Evolutionary conservation across 2,329 filamentous ascomycete genomes (phyloP), one percentile per base, ranked within the genome.

Genomic region (Aspergillus hiratsukae): DNA sequence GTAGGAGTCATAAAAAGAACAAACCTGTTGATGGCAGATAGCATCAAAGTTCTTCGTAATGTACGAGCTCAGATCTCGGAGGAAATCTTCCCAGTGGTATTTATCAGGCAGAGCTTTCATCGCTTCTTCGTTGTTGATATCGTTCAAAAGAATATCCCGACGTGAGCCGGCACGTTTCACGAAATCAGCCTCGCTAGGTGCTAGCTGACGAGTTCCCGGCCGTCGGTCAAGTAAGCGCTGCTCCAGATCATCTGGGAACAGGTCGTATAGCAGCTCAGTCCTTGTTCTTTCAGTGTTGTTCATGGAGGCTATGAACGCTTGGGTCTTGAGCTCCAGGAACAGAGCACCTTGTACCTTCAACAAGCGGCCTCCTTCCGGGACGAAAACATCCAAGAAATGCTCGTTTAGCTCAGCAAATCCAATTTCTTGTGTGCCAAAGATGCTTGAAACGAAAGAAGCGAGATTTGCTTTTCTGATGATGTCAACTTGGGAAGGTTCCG

Each of bases 311-410:
- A 87, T 83, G 64, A 86, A 87, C 14, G 84, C 83, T 67, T 87
- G 85, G 1, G 85, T 87, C 71, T 88, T 88, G 19, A 88, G 72
- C 59, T 87, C 84, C 14, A 87, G 76, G 61, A 82, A 86, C 27
- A 88, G 73, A 14, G 81, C 78, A 1, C 82, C 83, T 63, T 86
- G 83, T 58, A 80, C 82, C 62, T 85, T 84, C 21, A 84, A 71
- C 23, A 88, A 68, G 10, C 81, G 76, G 40, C 78, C 79, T 25
- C 83, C 82, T 54, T 84, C 79, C 0, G 83, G 81, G 8, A 86
- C 82, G 65, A 87, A 87, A 0, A 83, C 83, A 48, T 86, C 81
- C 25, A 87, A 74, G 65, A 87, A 87, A 61, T 81, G 78, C 48
- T 85, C 80, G 64, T 87, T 84, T 46, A 87, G 71, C 59, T 87